Evolutionary conservation across 2,329 filamentous ascomycete species (phyloP).

Genomic region (Scytalidium sp.): DNA sequence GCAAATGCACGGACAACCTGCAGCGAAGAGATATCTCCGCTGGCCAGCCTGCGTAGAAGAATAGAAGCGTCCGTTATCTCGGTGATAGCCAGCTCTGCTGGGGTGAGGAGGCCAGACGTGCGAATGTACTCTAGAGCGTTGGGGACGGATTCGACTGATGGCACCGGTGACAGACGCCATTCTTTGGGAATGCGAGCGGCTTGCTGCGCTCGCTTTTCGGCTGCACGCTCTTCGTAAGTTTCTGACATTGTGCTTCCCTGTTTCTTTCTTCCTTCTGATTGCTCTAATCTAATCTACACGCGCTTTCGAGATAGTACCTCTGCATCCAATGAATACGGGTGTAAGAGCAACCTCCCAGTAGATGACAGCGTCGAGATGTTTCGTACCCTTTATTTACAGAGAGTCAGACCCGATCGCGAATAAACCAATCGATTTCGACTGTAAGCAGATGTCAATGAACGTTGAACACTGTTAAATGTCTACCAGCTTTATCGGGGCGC

Average conservation of each 20-base stretch:
- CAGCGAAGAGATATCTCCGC: slow-evolving; percentile 16
- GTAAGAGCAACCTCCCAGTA: too few relatives aligned
- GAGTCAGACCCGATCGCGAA: too few relatives aligned
- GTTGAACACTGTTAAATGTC: not conserved
- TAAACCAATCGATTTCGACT: too few relatives aligned
- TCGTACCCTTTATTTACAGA: too few relatives aligned
- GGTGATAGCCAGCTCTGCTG: slow-evolving; percentile 10
- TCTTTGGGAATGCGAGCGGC: slow-evolving; percentile 21
- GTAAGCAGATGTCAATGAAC: not conserved
- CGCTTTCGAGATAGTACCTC: not conserved
- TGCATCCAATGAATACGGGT: not conserved
- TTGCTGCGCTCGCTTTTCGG: slow-evolving; percentile 17
- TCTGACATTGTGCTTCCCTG: slow-evolving; percentile 11
- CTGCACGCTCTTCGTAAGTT: slow-evolving; percentile 15
- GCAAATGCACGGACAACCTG: slow-evolving; percentile 2
- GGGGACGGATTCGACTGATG: slow-evolving; percentile 19
- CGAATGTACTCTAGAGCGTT: not conserved
- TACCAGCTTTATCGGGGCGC: not conserved
- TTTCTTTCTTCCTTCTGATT: not conserved
- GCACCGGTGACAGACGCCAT: slow-evolving; percentile 21
- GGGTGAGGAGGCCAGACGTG: slow-evolving; percentile 11
- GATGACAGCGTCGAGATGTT: too few relatives aligned
- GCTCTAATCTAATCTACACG: not conserved
- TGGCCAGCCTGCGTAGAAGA: slow-evolving; percentile 17
- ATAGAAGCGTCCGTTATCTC: slow-evolving; percentile 21